Conservation (phyloP, 2,329 filamentous ascomycete species). For the Trichophyton mentagrophytes region DNA sequence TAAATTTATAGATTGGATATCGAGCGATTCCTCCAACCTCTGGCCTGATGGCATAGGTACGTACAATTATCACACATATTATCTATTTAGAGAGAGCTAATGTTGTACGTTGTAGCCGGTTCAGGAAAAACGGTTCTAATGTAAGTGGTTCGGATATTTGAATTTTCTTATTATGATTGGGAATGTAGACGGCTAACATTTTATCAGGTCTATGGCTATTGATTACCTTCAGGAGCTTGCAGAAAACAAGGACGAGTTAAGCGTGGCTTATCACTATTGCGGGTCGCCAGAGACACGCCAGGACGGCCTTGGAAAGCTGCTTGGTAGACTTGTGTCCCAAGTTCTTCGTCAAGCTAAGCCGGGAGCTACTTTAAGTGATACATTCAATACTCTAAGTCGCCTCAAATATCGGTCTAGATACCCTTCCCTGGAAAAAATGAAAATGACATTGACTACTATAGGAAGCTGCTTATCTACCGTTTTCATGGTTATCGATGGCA, state of each 20-base stretch:
- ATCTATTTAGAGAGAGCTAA: not conserved
- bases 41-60: not conserved
- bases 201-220: not conserved
- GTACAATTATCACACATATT: not conserved
- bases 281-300: not conserved
- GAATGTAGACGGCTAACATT: not conserved
- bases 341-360: not conserved
- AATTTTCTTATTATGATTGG: not conserved
- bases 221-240: not conserved
- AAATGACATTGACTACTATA: not conserved
- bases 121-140: not conserved
- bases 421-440: not conserved
- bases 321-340: not conserved
- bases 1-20: not conserved
- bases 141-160: not conserved
- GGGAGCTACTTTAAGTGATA: not conserved
- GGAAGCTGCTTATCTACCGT: not conserved
- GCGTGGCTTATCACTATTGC: not conserved
- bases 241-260: not conserved
- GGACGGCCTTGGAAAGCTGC: not conserved
- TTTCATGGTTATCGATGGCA: not conserved
- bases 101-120: not conserved
- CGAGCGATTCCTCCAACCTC: not conserved
- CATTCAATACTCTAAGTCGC: not conserved
- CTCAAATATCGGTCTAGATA: not conserved